Conservation (phyloP, 805 yeast genomes). For the Suhomyces xylopsoci region DNA sequence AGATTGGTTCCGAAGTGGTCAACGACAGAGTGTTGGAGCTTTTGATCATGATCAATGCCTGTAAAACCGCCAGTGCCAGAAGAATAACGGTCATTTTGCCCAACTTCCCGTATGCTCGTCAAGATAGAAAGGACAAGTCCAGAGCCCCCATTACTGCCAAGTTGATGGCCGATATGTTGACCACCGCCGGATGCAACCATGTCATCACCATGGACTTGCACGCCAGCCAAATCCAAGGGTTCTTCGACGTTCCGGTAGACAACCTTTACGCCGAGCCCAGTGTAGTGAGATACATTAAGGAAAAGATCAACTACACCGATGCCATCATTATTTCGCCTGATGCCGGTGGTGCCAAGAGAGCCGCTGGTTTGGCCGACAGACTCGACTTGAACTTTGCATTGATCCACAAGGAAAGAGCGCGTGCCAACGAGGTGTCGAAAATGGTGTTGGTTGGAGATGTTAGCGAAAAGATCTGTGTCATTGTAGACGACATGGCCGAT, state of each 20-base stretch:
- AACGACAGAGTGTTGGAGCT: constrained; percentile 74
- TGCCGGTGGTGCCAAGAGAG: constrained; percentile 89
- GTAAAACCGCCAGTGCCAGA: constrained; percentile 79
- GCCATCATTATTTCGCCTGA: constrained; percentile 83
- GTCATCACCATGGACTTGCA: constrained; percentile 85
- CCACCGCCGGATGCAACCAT: constrained; percentile 84
- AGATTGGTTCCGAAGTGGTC: constrained; percentile 74
- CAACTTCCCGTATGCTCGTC: constrained; percentile 85
- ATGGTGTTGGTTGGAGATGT: constrained; percentile 90
- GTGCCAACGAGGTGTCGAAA: constrained; percentile 78
- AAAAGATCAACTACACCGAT: constrained; percentile 52
- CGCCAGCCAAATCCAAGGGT: constrained; percentile 88
- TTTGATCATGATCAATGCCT: constrained; percentile 76
- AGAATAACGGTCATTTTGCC: constrained; percentile 81
- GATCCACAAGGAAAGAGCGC: constrained; percentile 80
- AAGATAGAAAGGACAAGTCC: constrained; percentile 80
- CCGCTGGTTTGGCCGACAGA: constrained; percentile 79
- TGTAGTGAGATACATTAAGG: constrained; percentile 71
- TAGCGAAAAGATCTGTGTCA: constrained; percentile 66
- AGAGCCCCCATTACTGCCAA: constrained; percentile 87
- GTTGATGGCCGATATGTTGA: constrained; percentile 75
- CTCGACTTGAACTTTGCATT: constrained; percentile 78
- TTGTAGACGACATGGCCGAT: constrained; percentile 88
- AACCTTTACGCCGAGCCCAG: constrained; percentile 82
- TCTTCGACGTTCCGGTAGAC: constrained; percentile 79